Conservation (phyloP, 2,329 filamentous ascomycete species). For the Cladosporium sp. region DNA sequence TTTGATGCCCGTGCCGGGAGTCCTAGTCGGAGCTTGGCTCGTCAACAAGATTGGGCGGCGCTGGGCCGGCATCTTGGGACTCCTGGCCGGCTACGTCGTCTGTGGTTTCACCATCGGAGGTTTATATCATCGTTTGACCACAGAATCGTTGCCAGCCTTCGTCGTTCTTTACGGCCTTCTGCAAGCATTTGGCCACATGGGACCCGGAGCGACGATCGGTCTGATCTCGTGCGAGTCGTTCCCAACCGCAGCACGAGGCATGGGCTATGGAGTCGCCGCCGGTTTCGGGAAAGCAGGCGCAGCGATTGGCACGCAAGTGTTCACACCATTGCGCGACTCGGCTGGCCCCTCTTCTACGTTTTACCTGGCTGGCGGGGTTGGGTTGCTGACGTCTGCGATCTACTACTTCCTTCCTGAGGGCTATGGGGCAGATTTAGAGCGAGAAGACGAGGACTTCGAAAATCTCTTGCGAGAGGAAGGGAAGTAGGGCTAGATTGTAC, state of each 20-base stretch:
- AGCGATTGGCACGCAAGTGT: constrained; percentile 49
- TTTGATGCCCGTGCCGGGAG: constrained; percentile 45
- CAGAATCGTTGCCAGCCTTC: constrained; percentile 45
- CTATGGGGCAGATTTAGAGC: constrained; percentile 16
- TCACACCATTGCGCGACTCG: constrained; percentile 40
- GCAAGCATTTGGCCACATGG: constrained; percentile 48
- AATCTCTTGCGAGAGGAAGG: background rate
- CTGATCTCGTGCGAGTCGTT: constrained; percentile 50
- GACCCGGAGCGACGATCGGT: constrained; percentile 50
- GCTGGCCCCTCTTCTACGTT: constrained; percentile 21
- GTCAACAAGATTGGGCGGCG: constrained; percentile 48
- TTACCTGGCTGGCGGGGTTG: constrained; percentile 20
- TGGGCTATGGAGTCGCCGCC: constrained; percentile 49
- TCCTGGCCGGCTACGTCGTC: constrained; percentile 45
- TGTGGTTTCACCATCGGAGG: constrained; percentile 52
- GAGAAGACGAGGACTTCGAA: constrained; percentile 21
- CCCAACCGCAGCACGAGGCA: constrained; percentile 50
- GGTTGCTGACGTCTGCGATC: constrained; percentile 18
- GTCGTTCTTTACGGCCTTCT: constrained; percentile 52
- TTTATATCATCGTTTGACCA: constrained; percentile 45
- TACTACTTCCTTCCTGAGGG: constrained; percentile 23
- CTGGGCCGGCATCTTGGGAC: constrained; percentile 50
- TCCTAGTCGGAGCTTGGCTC: constrained; percentile 47
- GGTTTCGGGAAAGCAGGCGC: constrained; percentile 51
- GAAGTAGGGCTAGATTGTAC: too few species aligned